Evolutionary conservation across 805 yeast genomes (phyloP).

Genomic region (Barnettozyma populi): DNA sequence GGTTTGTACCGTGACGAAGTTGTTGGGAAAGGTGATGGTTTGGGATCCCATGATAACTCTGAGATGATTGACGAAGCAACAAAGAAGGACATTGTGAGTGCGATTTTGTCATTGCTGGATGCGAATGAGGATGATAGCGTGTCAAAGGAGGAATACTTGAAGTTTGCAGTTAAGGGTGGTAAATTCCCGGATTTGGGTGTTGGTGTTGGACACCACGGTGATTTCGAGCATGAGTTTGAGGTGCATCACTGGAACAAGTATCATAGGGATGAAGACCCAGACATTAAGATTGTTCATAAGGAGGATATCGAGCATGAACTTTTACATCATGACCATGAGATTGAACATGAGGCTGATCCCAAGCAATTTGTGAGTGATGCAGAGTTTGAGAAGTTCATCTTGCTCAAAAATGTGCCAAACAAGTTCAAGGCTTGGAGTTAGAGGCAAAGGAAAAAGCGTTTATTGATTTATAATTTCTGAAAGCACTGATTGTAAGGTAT

Average conservation of each 20-base stretch:
- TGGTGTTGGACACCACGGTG: constrained; percentile 93
- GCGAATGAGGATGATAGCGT: constrained; percentile 60
- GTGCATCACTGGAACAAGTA: constrained; percentile 89
- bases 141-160: constrained; percentile 63
- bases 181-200: constrained; percentile 86
- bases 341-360: constrained; percentile 74
- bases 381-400: constrained; percentile 35
- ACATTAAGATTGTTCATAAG: constrained; percentile 70
- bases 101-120: constrained; percentile 59
- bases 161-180: constrained; percentile 55
- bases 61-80: constrained; percentile 52
- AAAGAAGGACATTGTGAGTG: constrained; percentile 45
- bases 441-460: background rate
- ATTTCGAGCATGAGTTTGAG: constrained; percentile 89
- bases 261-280: constrained; percentile 76
- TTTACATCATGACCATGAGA: constrained; percentile 47
- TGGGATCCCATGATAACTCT: constrained; percentile 71
- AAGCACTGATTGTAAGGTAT: constrained; percentile 31
- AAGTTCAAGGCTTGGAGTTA: constrained; percentile 26
- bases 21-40: constrained; percentile 86
- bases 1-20: constrained; percentile 70
- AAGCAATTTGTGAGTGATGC: constrained; percentile 30
- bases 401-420: constrained; percentile 32
- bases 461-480: background rate
- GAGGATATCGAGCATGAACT: constrained; percentile 70